phyloP scores from a whole-genome alignment of 768 basidiomycete species.

The Gymnopilus dilepis region DNA sequence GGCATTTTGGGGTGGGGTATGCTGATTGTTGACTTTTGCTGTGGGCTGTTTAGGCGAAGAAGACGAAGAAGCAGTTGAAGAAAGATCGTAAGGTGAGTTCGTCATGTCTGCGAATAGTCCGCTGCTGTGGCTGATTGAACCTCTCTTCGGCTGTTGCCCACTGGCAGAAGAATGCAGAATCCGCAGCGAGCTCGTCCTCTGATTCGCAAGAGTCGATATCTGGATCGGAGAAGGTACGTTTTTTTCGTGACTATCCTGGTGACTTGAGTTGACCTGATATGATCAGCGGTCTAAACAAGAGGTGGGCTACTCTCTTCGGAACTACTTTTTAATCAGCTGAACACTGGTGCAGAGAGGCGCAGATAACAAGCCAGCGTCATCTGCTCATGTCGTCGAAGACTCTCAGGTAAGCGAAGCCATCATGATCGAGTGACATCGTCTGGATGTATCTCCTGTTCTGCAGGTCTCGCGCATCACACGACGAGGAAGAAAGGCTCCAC shows the following conservation, averaged over 20 bases:
- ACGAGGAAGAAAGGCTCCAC: neutral
- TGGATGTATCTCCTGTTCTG: neutral
- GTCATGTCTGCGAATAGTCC: neutral
- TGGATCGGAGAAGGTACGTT: neutral
- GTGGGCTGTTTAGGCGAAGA: neutral
- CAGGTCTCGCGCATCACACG: neutral
- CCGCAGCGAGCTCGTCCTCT: neutral
- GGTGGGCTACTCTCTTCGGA: neutral
- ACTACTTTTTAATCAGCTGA: neutral
- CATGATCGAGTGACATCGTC: neutral
- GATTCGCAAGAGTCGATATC: neutral
- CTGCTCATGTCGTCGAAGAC: neutral
- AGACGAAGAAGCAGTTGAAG: neutral
- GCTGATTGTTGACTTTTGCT: neutral
- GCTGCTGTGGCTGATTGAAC: neutral
- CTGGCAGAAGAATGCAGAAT: neutral
- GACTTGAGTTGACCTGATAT: neutral
- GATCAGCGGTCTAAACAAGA: neutral
- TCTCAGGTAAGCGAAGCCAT: neutral
- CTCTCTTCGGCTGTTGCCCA: neutral
- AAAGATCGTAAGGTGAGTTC: neutral
- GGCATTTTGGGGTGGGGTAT: no score
- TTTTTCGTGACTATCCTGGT: neutral
- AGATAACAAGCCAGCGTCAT: neutral
- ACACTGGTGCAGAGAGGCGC: neutral